Conservation (phyloP, 140 eudicot species). For the Cichorium intybus region DNA sequence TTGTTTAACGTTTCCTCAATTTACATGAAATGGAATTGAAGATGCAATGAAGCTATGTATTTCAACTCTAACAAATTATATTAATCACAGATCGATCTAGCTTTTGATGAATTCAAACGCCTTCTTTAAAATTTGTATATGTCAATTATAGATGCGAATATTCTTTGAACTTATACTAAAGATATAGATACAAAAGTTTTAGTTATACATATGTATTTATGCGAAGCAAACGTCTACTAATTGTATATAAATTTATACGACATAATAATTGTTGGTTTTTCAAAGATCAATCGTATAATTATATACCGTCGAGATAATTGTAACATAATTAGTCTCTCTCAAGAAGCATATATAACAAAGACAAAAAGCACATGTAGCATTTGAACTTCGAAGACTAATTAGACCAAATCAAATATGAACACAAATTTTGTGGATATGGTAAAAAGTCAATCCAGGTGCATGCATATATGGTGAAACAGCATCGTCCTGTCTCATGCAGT, state of each 20-base stretch:
- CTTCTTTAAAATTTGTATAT: too few relatives aligned
- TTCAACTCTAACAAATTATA: background rate
- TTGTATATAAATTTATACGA: background rate
- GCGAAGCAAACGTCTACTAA: background rate
- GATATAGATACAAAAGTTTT: too few relatives aligned
- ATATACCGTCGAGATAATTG: background rate
- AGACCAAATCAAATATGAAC: conserved; percentile 18
- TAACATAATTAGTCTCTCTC: background rate
- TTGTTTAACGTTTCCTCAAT: background rate
- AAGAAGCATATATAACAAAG: background rate
- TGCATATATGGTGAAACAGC: background rate
- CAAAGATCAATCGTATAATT: background rate
- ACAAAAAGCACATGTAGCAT: background rate
- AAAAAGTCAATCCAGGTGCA: conserved; percentile 19
- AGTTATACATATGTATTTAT: too few relatives aligned
- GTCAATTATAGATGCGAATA: background rate
- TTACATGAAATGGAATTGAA: conserved; percentile 24
- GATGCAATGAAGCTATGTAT: conserved; percentile 14
- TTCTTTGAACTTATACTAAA: too few relatives aligned
- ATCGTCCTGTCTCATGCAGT: conserved; percentile 5
- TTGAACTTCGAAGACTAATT: background rate
- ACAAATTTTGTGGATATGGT: conserved; percentile 3
- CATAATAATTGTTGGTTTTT: background rate
- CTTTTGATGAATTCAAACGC: background rate
- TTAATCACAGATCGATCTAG: background rate